phyloP scores from a whole-genome alignment of 2,329 filamentous ascomycete species.

The Cercospora sesami region DNA sequence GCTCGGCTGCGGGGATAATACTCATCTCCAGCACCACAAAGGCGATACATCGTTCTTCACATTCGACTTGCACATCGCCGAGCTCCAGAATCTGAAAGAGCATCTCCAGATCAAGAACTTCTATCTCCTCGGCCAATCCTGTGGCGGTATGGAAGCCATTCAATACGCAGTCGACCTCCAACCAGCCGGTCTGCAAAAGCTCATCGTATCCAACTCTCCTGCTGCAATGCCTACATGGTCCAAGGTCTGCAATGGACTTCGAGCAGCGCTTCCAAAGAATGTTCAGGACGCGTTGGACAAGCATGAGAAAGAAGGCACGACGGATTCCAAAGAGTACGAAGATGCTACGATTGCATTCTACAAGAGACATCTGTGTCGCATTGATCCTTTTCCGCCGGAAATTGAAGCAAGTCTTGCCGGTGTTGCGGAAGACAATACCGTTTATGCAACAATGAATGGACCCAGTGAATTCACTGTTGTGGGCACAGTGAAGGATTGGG shows the following conservation, averaged over 20 bases:
- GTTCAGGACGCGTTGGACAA: slow-evolving; percentile 35
- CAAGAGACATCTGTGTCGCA: slow-evolving; percentile 34
- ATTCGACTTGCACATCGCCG: slow-evolving; percentile 49
- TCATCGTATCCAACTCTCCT: slow-evolving; percentile 39
- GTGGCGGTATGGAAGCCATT: slow-evolving; percentile 55
- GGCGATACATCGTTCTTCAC: slow-evolving; percentile 53
- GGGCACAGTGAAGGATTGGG: slow-evolving; percentile 46
- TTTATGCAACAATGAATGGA: slow-evolving; percentile 41
- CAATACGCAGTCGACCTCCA: slow-evolving; percentile 44
- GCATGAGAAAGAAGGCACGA: slow-evolving; percentile 35
- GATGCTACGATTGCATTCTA: slow-evolving; percentile 37
- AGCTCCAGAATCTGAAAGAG: slow-evolving; percentile 52
- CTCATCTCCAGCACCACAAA: slow-evolving; percentile 49
- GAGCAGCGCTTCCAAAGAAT: slow-evolving; percentile 32
- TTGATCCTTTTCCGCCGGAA: slow-evolving; percentile 36
- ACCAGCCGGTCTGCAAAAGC: slow-evolving; percentile 41
- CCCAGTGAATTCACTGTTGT: slow-evolving; percentile 40
- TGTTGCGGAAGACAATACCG: slow-evolving; percentile 39
- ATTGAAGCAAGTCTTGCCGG: slow-evolving; percentile 22
- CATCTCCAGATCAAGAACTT: slow-evolving; percentile 46
- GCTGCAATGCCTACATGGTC: slow-evolving; percentile 37
- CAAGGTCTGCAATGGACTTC: slow-evolving; percentile 31
- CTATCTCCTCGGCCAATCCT: slow-evolving; percentile 53
- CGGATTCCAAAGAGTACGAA: slow-evolving; percentile 38
- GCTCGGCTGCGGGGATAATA: slow-evolving; percentile 53